Evolutionary conservation across 257 asterid species (phyloP).

Genomic region (Plantago elongata): DNA sequence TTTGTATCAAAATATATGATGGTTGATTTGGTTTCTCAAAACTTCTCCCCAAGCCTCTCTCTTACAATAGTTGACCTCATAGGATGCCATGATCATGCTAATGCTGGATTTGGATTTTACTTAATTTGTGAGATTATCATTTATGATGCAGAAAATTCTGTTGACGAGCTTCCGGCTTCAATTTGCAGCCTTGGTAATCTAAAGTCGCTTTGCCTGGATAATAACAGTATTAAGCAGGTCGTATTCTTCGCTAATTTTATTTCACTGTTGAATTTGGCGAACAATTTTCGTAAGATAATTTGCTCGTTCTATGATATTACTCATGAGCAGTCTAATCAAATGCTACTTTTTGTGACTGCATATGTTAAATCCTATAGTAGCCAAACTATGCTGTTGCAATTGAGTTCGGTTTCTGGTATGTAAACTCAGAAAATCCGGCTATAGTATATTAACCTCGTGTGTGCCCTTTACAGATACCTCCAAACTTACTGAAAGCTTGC

Average conservation of each 20-base stretch:
- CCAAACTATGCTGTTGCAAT: neutral
- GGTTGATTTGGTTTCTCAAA: no score
- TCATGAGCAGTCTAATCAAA: no score
- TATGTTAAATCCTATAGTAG: neutral
- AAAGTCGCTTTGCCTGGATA: slow-evolving; percentile 78
- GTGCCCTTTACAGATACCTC: slow-evolving; percentile 55
- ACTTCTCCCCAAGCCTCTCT: neutral
- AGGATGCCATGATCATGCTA: slow-evolving; percentile 8
- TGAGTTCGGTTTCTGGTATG: slow-evolving; percentile 8
- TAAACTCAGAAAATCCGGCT: neutral
- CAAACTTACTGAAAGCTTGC: slow-evolving; percentile 73
- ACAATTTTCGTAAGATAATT: no score
- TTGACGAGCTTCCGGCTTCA: slow-evolving; percentile 85
- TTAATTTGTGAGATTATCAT: slow-evolving; percentile 9
- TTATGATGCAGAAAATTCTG: slow-evolving; percentile 59
- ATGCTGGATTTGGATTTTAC: slow-evolving; percentile 6
- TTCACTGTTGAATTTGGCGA: neutral
- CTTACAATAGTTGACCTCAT: neutral
- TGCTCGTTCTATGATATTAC: neutral
- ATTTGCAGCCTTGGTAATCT: slow-evolving; percentile 79
- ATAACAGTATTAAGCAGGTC: slow-evolving; percentile 81
- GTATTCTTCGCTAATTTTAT: slow-evolving; percentile 6
- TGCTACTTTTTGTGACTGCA: no score
- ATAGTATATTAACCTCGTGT: slow-evolving; percentile 4
- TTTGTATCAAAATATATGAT: no score